Percentiles rank a stretch among this genome's conserved stretches.
These are phyloP conservation scores for Penicillium sp. DNA, from an alignment of 2,329 filamentous ascomycete species.

Conservation along the genomic window DNA sequence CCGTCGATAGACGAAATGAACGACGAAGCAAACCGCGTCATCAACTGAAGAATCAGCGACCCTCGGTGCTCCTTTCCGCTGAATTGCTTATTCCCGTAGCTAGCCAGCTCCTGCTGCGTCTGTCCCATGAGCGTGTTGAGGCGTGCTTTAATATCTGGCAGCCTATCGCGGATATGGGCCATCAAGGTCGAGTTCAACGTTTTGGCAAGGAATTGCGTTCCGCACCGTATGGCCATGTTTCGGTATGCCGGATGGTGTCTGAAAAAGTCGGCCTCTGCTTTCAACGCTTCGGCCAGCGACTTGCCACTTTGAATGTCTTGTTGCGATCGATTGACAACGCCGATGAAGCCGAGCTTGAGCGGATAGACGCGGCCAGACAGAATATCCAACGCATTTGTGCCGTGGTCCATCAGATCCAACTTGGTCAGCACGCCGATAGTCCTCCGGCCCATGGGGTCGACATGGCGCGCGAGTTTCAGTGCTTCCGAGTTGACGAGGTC, in stretches of 20 bases:
- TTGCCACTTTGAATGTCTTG: slow-evolving; percentile 97
- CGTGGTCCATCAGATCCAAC: slow-evolving; percentile 97
- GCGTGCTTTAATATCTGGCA: slow-evolving; percentile 96
- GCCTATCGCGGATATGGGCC: slow-evolving; percentile 88
- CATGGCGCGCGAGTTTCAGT: slow-evolving; percentile 91
- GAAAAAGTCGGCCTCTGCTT: slow-evolving; percentile 92
- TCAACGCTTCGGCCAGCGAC: slow-evolving; percentile 85
- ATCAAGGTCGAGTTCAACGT: slow-evolving; percentile 93
- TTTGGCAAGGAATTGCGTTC: slow-evolving; percentile 90
- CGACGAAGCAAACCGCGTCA: slow-evolving; percentile 96
- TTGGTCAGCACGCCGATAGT: slow-evolving; percentile 98
- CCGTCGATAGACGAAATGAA: slow-evolving; percentile 99
- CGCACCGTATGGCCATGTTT: slow-evolving; percentile 90
- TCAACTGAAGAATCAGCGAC: slow-evolving; percentile 89
- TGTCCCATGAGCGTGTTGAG: slow-evolving; percentile 99
- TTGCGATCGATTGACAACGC: slow-evolving; percentile 95
- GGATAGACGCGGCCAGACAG: slow-evolving; percentile 96
- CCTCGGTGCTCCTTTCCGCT: slow-evolving; percentile 95
- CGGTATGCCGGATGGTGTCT: slow-evolving; percentile 94
- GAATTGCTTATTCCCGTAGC: slow-evolving; percentile 97
- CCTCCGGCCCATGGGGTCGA: slow-evolving; percentile 87
- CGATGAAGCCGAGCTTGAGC: slow-evolving; percentile 94
- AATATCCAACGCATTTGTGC: slow-evolving; percentile 95
- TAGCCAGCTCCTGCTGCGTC: slow-evolving; percentile 95
- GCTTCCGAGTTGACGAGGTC: slow-evolving; percentile 98